Evolutionary conservation across 106 monocot species (phyloP).

Genomic region (Dendrobium officinale): DNA sequence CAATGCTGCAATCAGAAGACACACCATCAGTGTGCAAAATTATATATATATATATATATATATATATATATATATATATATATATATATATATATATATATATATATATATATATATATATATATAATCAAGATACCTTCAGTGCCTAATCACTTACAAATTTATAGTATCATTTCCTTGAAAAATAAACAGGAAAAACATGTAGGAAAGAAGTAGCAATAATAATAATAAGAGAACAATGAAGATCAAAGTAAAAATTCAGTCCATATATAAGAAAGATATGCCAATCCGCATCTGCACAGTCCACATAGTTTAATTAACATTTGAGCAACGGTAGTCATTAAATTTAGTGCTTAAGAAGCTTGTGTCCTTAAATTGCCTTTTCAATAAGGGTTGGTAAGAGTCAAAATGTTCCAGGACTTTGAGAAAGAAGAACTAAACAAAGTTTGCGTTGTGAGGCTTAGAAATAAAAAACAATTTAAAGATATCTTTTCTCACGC

Average conservation of each 20-base stretch:
- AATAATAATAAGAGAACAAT: neutral
- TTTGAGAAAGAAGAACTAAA: neutral
- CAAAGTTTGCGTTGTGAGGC: neutral
- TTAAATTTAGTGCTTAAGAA: neutral
- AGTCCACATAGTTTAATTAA: neutral
- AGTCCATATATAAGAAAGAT: neutral
- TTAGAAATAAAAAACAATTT: neutral
- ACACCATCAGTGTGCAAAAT: neutral
- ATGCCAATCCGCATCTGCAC: neutral
- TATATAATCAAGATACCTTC: neutral
- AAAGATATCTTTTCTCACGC: neutral
- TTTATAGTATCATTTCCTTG: neutral
- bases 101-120: neutral
- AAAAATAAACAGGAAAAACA: neutral
- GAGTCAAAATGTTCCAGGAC: neutral
- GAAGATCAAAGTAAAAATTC: neutral
- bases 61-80: neutral
- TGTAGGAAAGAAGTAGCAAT: neutral
- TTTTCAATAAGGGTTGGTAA: neutral
- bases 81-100: too few relatives aligned
- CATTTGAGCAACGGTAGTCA: neutral
- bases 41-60: neutral
- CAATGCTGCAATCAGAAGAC: conserved; percentile 37
- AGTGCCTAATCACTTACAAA: too few relatives aligned
- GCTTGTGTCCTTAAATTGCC: too few relatives aligned